Evolutionary conservation across 139 green algal species (phyloP), one percentile per base, ranked within the genome.

Genomic region (Ostreobium quekettii): DNA sequence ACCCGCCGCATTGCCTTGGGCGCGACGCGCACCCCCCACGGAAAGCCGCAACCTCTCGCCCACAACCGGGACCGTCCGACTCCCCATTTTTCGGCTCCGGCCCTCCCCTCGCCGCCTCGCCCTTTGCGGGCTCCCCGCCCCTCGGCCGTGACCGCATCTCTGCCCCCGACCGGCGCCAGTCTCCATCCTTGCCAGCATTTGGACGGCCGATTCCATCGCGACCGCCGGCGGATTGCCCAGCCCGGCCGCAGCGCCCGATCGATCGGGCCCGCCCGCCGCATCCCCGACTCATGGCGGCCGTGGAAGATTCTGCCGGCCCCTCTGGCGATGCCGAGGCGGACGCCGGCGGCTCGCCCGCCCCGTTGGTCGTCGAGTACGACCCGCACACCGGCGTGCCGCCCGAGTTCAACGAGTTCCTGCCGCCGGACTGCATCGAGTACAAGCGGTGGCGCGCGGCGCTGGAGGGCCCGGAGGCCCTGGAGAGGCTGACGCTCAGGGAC

Each of bases 381-480:
- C 79, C 82, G 0, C 76, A 93, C 57, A 93, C 89, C 24, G 85
- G 80, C 29, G 77, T 88, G 3, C 85, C 86, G 22, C 59, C 80
- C 0, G 87, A 95, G 67, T 96, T 90, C 79, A 95, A 96, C 64
- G 86, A 95, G 36, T 90, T 73, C 70, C 67, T 96, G 37, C 90
- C 90, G 0, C 47, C 53, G 37, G 88, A 96, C 28, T 85, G 75
- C 35, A 73, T 78, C 0, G 90, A 96, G 69, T 95, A 89, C 75
- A 96, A 92, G 66, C 81, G 79, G 39, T 95, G 82, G 85, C 91
- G 93, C 67, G 80, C 85, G 0, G 72, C 80, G 4, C 71, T 89
- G 48, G 78, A 82, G n/a, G 57, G 73, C 5, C 64, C 66, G 57
- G 78, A 79, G 72, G 71, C 36, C 3, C 32, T 92, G 47, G 83